Percentiles rank a stretch among this genome's conserved stretches.
Conservation (phyloP, 345 rosid species). For the Schrenkiella parvula region DNA sequence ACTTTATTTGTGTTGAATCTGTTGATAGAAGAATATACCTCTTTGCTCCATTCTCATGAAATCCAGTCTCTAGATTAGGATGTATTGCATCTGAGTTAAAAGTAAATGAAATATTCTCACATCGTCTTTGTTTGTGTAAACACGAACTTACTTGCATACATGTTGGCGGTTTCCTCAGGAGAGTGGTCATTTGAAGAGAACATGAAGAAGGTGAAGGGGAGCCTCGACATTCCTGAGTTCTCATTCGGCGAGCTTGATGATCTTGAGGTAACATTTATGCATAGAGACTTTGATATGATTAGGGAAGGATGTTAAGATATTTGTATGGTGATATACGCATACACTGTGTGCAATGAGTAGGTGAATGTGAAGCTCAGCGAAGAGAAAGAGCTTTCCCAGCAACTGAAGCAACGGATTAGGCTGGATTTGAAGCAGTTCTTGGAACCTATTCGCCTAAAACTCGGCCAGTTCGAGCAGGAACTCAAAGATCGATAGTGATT, state of each 20-base stretch:
- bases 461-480: constrained; percentile 75
- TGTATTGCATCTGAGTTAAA: neutral
- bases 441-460: constrained; percentile 68
- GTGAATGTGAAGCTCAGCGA: constrained; percentile 54
- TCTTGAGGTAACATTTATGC: constrained; percentile 54
- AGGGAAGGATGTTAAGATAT: neutral
- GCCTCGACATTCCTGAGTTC: constrained; percentile 74
- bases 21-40: neutral
- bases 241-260: constrained; percentile 93
- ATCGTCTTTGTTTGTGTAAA: neutral
- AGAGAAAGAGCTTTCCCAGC: constrained; percentile 54
- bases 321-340: neutral
- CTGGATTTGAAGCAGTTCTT: constrained; percentile 62
- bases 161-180: constrained; percentile 39
- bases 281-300: neutral
- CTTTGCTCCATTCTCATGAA: neutral
- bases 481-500: constrained; percentile 60
- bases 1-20: neutral
- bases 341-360: constrained; percentile 33
- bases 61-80: neutral
- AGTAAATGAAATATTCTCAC: neutral
- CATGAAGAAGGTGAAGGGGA: constrained; percentile 52
- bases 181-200: constrained; percentile 79
- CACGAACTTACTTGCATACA: neutral
- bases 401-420: constrained; percentile 45